Conservation (phyloP, 495 filamentous ascomycete species). For the Penicillium salamii region DNA sequence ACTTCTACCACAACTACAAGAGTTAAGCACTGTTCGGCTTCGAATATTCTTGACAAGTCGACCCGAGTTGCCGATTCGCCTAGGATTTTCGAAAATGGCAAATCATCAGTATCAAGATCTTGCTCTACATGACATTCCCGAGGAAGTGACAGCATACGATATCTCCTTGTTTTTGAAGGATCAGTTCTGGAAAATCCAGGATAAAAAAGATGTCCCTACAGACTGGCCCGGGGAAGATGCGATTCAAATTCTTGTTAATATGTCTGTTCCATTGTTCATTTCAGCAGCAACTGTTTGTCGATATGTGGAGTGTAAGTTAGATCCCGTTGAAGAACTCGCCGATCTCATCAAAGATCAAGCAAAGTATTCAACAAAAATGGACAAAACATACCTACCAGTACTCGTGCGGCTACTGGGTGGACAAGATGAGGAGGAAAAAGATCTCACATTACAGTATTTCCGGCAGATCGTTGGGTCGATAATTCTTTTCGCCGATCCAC, state of each 20-base stretch:
- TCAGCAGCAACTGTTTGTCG: conserved; percentile 20
- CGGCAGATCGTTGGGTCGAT: conserved; percentile 14
- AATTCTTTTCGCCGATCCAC: conserved; percentile 11
- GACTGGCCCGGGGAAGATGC: conserved; percentile 38
- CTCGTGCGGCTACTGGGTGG: conserved; percentile 9
- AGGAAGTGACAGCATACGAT: conserved; percentile 23
- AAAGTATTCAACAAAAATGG: conserved; percentile 12
- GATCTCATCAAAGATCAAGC: conserved; percentile 12
- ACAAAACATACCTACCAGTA: conserved; percentile 23
- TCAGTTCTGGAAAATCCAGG: conserved; percentile 11
- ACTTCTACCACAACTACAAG: conserved; percentile 21
- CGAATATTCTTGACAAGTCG: conserved; percentile 37
- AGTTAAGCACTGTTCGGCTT: conserved; percentile 5
- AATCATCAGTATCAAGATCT: conserved; percentile 7
- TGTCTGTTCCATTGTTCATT: conserved; percentile 33
- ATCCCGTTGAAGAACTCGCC: conserved; percentile 2
- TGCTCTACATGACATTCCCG: neutral
- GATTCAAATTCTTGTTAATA: conserved; percentile 13
- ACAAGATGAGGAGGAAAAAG: neutral
- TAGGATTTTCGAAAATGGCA: conserved; percentile 23
- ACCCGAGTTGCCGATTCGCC: conserved; percentile 42
- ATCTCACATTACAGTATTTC: conserved; percentile 8
- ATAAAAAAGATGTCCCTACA: conserved; percentile 4
- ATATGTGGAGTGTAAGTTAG: neutral
- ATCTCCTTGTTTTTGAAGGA: conserved; percentile 24